A percentile compares a stretch with the other conserved stretches of the same genome.
phyloP scores from a whole-genome alignment of 352 stramenopile species.

The Nothophytophthora sp. region DNA sequence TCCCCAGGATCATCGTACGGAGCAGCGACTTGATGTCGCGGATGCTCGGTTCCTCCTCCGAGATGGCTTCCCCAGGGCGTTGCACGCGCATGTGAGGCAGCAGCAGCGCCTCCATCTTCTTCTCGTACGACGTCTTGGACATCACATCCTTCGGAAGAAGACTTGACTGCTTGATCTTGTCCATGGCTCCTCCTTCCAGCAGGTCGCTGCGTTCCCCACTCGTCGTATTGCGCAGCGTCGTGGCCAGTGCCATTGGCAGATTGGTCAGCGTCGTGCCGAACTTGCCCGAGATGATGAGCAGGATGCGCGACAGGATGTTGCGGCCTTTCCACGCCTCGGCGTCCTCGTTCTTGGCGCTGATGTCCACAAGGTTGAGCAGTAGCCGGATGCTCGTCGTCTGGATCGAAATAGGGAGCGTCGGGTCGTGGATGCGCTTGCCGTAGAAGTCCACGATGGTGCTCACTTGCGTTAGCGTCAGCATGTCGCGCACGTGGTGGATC shows the following conservation, averaged over 20 bases:
- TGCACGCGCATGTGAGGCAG: constrained; percentile 53
- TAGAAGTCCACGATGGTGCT: constrained; percentile 95
- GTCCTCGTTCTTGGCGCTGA: constrained; percentile 96
- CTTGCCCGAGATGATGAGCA: constrained; percentile 95
- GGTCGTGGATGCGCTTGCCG: constrained; percentile 92
- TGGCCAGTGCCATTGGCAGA: constrained; percentile 65
- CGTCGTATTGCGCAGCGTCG: constrained; percentile 42
- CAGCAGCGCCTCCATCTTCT: constrained; percentile 71
- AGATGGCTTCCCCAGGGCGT: constrained; percentile 47
- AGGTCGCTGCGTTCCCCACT: constrained; percentile 59
- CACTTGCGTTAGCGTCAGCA: constrained; percentile 95
- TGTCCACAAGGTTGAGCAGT: constrained; percentile 97
- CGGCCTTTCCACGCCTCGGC: constrained; percentile 85
- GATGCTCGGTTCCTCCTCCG: constrained; percentile 80
- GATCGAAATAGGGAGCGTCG: constrained; percentile 94
- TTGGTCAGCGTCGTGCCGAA: constrained; percentile 89
- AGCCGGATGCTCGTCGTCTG: constrained; percentile 96
- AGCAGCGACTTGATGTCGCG: constrained; percentile 94
- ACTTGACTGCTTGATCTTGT: constrained; percentile 86
- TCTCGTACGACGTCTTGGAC: constrained; percentile 66
- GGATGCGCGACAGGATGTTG: constrained; percentile 90
- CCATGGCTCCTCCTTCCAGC: constrained; percentile 84
- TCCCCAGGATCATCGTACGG: constrained; percentile 97
- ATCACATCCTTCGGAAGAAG: constrained; percentile 61
- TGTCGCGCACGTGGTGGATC: constrained; percentile 96